phyloP scores from a whole-genome alignment of 805 yeast species.

The Candida maesae region DNA sequence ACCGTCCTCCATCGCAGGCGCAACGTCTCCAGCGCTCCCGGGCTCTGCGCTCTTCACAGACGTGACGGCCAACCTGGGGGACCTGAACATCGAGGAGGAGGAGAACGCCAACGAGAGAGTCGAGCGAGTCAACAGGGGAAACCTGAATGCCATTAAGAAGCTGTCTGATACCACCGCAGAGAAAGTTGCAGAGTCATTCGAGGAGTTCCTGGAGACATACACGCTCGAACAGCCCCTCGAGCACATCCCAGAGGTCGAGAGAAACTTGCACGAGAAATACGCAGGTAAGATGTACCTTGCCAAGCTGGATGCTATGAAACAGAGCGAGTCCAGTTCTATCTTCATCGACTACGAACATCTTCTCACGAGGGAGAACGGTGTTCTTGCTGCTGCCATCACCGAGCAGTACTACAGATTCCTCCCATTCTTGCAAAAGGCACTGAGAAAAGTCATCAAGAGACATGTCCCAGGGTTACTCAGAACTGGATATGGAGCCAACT shows the following conservation, averaged over 20 bases:
- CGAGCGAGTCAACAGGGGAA: conserved; percentile 46
- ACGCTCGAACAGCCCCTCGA: conserved; percentile 35
- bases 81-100: conserved; percentile 9
- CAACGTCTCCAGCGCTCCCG: conserved; percentile 1
- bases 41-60: conserved; percentile 16
- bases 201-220: conserved; percentile 71
- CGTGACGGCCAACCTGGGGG: conserved; percentile 20
- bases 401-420: conserved; percentile 91
- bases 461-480: conserved; percentile 71
- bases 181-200: conserved; percentile 88
- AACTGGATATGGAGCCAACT: conserved; percentile 32
- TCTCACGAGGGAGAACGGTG: conserved; percentile 72
- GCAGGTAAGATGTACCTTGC: conserved; percentile 65
- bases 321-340: conserved; percentile 69
- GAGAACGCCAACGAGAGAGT: conserved; percentile 16
- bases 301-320: conserved; percentile 78
- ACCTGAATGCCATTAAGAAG: conserved; percentile 69
- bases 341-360: conserved; percentile 85
- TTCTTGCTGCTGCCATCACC: conserved; percentile 80
- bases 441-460: conserved; percentile 66
- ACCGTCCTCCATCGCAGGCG: conserved; percentile 12
- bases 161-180: conserved; percentile 92
- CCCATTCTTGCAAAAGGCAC: conserved; percentile 76
- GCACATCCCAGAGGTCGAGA: conserved; percentile 27
- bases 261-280: conserved; percentile 35